Conservation (phyloP, 1,284 basidiomycete genomes). For the Sparassis latifolia region DNA sequence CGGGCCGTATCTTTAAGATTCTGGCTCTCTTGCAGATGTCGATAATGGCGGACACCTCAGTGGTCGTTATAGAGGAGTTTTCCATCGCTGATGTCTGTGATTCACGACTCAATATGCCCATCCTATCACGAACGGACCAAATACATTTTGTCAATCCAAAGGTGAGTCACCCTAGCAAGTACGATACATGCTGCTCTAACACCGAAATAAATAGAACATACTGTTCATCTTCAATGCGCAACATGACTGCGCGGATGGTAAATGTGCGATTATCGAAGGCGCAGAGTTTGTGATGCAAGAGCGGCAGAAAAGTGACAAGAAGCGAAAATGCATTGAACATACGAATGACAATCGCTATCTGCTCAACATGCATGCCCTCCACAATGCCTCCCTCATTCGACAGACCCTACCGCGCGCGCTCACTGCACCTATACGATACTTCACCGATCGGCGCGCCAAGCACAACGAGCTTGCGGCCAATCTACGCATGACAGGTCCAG, state of each 20-base stretch:
- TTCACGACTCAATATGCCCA: background rate
- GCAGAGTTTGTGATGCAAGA: background rate
- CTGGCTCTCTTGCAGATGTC: too few species aligned
- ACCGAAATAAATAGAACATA: slow-evolving; percentile 8
- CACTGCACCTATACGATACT: background rate
- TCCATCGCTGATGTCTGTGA: background rate
- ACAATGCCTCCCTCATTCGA: background rate
- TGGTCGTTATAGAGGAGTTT: background rate
- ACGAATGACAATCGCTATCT: background rate
- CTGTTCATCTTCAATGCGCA: slow-evolving; percentile 18
- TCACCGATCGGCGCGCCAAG: background rate
- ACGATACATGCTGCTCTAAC: too few species aligned
- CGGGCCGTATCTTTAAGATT: too few species aligned
- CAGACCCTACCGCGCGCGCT: background rate
- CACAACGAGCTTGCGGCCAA: background rate
- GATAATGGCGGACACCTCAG: too few species aligned
- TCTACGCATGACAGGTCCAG: background rate
- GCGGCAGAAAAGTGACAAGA: background rate
- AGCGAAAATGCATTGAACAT: background rate
- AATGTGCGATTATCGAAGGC: slow-evolving; percentile 4
- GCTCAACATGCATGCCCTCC: background rate
- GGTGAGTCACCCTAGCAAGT: too few species aligned
- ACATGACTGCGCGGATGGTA: slow-evolving; percentile 11
- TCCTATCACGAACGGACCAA: background rate
- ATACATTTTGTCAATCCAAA: too few species aligned